These are phyloP conservation scores for Rhodotorula sp. DNA, from an alignment of 1,284 basidiomycete genomes.

Conservation along the genomic window DNA sequence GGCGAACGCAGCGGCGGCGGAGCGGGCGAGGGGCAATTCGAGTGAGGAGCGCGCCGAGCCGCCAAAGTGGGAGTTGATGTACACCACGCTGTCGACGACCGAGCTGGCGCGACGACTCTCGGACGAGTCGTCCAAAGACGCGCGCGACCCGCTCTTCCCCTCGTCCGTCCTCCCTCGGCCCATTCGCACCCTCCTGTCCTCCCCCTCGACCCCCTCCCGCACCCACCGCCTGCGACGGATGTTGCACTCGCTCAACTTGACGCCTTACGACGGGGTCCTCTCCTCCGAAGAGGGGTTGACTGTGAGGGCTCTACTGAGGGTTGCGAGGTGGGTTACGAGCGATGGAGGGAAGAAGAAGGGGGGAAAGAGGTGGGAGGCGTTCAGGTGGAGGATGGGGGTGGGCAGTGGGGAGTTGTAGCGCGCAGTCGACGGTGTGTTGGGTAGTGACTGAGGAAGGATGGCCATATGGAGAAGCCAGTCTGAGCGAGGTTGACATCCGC, in stretches of 20 bases:
- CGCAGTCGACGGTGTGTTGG: background rate
- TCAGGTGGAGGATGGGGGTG: slow-evolving; percentile 69
- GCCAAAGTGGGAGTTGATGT: slow-evolving; percentile 73
- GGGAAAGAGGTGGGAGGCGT: slow-evolving; percentile 59
- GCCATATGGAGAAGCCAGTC: no score
- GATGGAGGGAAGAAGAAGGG: slow-evolving; percentile 48
- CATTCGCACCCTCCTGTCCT: background rate
- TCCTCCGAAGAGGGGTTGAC: slow-evolving; percentile 60
- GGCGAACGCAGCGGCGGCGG: slow-evolving; percentile 52
- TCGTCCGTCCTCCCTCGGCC: background rate
- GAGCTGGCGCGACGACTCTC: slow-evolving; percentile 1
- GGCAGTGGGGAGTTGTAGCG: slow-evolving; percentile 15
- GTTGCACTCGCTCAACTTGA: slow-evolving; percentile 40
- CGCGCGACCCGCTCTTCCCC: background rate
- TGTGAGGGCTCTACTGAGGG: slow-evolving; percentile 68
- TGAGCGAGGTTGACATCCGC: no score
- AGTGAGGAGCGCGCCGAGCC: slow-evolving; percentile 16
- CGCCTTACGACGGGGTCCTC: slow-evolving; percentile 62
- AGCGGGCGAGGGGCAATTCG: background rate
- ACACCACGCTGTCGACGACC: slow-evolving; percentile 62
- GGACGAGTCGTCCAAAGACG: background rate
- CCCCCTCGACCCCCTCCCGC: background rate
- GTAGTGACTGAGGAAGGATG: no score
- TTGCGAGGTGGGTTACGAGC: slow-evolving; percentile 63
- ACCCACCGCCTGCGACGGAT: background rate